Evolutionary conservation across 2,329 filamentous ascomycete species (phyloP).

Genomic region (Cryoendolithus antarcticus): DNA sequence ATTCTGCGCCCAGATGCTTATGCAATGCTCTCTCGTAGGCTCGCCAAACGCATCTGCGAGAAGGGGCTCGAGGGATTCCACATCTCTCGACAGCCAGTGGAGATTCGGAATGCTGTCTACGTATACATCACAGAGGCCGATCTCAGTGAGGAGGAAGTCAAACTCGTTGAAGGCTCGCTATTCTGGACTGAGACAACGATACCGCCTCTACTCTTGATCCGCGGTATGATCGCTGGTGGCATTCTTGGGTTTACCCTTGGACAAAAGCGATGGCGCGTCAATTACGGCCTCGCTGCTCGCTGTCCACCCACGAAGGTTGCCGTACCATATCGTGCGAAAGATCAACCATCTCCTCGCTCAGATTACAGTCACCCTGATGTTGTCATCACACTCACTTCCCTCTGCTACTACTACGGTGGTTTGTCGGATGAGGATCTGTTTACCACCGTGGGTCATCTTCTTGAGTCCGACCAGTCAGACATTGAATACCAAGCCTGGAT

Average conservation of each 20-base stretch:
- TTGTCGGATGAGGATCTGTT: conserved; percentile 37
- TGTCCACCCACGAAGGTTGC: conserved; percentile 40
- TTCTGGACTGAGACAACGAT: conserved; percentile 16
- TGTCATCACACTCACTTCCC: conserved; percentile 49
- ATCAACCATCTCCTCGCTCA: conserved; percentile 46
- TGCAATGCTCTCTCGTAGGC: not conserved
- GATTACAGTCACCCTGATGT: conserved; percentile 61
- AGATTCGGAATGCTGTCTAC: not conserved
- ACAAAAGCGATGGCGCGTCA: conserved; percentile 55
- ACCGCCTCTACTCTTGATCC: conserved; percentile 40
- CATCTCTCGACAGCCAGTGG: not conserved
- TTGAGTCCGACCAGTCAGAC: conserved; percentile 13
- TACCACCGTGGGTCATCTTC: conserved; percentile 10
- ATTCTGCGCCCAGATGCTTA: not conserved
- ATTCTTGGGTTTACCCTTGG: conserved; percentile 48
- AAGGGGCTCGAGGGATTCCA: not conserved
- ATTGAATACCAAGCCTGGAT: conserved; percentile 17
- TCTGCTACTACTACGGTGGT: conserved; percentile 56
- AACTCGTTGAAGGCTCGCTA: conserved; percentile 6
- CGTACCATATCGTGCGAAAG: conserved; percentile 57
- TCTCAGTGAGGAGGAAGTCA: conserved; percentile 2
- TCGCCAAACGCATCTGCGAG: not conserved
- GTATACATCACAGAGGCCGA: conserved; percentile 1
- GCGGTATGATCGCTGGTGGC: conserved; percentile 49
- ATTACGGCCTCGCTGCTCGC: conserved; percentile 39